Evolutionary conservation across 352 stramenopile species (phyloP).

Genomic region (Globisporangium emineosum): DNA sequence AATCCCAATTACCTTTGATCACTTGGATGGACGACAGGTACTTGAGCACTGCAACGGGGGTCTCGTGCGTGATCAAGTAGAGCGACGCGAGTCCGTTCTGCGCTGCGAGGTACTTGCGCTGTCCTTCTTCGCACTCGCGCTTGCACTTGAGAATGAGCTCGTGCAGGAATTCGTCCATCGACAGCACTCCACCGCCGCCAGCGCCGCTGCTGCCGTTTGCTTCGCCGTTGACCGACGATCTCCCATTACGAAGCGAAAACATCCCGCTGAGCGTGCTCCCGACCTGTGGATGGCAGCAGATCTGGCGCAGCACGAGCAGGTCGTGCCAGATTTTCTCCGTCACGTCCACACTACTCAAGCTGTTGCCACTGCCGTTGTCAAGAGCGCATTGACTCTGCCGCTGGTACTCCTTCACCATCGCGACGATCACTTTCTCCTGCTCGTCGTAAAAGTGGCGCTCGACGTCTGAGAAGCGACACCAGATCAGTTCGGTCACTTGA

Average conservation of each 20-base stretch:
- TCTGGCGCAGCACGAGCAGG: slow-evolving; percentile 82
- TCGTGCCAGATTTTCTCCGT: slow-evolving; percentile 54
- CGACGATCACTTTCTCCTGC: slow-evolving; percentile 52
- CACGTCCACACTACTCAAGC: slow-evolving; percentile 11
- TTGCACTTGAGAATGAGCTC: slow-evolving; percentile 62
- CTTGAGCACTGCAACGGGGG: slow-evolving; percentile 37
- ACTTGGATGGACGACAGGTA: slow-evolving; percentile 46
- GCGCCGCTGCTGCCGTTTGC: background rate
- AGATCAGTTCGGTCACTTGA: slow-evolving; percentile 55
- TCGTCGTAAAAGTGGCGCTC: slow-evolving; percentile 78
- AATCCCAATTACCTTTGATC: slow-evolving; percentile 53
- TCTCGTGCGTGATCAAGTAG: slow-evolving; percentile 30
- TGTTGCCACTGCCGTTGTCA: background rate
- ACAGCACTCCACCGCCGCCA: slow-evolving; percentile 40
- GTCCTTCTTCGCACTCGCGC: slow-evolving; percentile 80
- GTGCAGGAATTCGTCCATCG: slow-evolving; percentile 78
- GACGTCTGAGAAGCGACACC: slow-evolving; percentile 70
- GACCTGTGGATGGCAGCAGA: slow-evolving; percentile 92
- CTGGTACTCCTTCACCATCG: slow-evolving; percentile 30
- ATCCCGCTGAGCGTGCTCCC: slow-evolving; percentile 31
- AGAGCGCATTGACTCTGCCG: slow-evolving; percentile 22
- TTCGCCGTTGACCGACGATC: background rate
- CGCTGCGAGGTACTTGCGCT: slow-evolving; percentile 71
- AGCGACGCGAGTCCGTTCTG: slow-evolving; percentile 71
- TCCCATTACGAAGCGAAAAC: slow-evolving; percentile 11